Evolutionary conservation across 306 rosid genomes (phyloP).

Genomic region (Canavalia gladiata): DNA sequence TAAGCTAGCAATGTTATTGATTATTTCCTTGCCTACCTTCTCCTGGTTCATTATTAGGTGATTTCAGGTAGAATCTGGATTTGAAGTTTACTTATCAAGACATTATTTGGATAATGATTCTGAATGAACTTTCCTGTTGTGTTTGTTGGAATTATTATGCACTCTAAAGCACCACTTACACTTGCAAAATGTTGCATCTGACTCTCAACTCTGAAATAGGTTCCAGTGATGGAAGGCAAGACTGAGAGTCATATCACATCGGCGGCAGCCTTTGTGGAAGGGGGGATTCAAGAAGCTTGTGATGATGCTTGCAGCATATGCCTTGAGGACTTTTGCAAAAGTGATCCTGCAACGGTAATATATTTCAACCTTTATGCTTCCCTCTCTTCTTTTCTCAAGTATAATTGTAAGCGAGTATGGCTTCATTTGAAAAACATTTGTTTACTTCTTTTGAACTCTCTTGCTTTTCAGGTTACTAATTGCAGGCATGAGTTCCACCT

Average conservation of each 20-base stretch:
- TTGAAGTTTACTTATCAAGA: neutral
- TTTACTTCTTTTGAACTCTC: slow-evolving; percentile 36
- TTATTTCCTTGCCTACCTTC: neutral
- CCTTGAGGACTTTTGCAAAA: slow-evolving; percentile 81
- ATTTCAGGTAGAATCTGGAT: slow-evolving; percentile 17
- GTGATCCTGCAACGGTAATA: slow-evolving; percentile 82
- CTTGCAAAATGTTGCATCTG: slow-evolving; percentile 19
- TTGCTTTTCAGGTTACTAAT: slow-evolving; percentile 69
- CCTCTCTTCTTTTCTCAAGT: neutral
- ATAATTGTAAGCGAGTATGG: neutral
- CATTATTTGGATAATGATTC: neutral
- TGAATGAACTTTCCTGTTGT: neutral
- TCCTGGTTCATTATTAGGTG: neutral
- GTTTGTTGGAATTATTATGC: neutral
- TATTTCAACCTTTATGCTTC: slow-evolving; percentile 4
- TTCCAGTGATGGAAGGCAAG: slow-evolving; percentile 64
- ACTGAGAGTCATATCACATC: slow-evolving; percentile 71
- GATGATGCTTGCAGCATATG: slow-evolving; percentile 92
- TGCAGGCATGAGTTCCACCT: slow-evolving; percentile 92
- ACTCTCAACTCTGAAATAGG: slow-evolving; percentile 50
- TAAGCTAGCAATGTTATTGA: neutral
- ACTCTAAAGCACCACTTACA: neutral
- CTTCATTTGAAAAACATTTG: slow-evolving; percentile 20
- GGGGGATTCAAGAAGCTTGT: slow-evolving; percentile 83
- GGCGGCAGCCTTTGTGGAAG: slow-evolving; percentile 88